Conservation (phyloP, 768 basidiomycete species). For the Termitomyces sp. region DNA sequence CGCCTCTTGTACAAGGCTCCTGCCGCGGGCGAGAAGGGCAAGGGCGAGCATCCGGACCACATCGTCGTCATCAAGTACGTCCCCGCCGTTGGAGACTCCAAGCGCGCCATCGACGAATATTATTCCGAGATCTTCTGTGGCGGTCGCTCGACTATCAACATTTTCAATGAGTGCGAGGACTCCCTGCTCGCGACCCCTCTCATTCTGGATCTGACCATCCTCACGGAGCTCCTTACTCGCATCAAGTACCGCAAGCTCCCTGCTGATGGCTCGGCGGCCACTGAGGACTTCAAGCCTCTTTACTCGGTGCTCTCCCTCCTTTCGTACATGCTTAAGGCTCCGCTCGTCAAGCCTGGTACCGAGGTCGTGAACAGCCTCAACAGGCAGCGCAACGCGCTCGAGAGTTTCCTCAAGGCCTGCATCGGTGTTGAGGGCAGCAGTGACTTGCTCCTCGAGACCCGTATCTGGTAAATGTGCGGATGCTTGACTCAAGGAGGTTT, state of each 20-base stretch:
- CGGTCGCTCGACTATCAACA: conserved; percentile 89
- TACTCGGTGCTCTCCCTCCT: conserved; percentile 91
- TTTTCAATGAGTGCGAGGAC: conserved; percentile 99
- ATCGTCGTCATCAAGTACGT: conserved; percentile 97
- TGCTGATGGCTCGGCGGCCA: conserved; percentile 17
- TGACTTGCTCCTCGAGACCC: conserved; percentile 82
- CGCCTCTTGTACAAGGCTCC: conserved; percentile 85
- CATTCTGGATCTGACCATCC: conserved; percentile 89
- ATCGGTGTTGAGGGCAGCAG: conserved; percentile 78
- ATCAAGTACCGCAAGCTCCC: conserved; percentile 74
- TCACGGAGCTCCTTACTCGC: conserved; percentile 91
- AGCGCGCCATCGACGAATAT: conserved; percentile 99
- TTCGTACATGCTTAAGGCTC: conserved; percentile 97
- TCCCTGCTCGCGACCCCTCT: conserved; percentile 94
- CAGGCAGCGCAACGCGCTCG: conserved; percentile 92
- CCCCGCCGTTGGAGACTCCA: conserved; percentile 94
- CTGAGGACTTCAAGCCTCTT: conserved; percentile 70
- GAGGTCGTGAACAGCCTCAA: conserved; percentile 94
- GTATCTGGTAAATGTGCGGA: conserved; percentile 66
- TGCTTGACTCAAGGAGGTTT: not conserved
- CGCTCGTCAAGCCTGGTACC: conserved; percentile 91
- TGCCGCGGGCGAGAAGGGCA: conserved; percentile 49
- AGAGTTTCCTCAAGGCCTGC: conserved; percentile 92
- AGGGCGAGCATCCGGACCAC: conserved; percentile 98
- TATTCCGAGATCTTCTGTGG: conserved; percentile 98